These are phyloP conservation scores for Scheffersomyces cryptocercus DNA, from an alignment of 1,139 yeast species.

Conservation along the genomic window DNA sequence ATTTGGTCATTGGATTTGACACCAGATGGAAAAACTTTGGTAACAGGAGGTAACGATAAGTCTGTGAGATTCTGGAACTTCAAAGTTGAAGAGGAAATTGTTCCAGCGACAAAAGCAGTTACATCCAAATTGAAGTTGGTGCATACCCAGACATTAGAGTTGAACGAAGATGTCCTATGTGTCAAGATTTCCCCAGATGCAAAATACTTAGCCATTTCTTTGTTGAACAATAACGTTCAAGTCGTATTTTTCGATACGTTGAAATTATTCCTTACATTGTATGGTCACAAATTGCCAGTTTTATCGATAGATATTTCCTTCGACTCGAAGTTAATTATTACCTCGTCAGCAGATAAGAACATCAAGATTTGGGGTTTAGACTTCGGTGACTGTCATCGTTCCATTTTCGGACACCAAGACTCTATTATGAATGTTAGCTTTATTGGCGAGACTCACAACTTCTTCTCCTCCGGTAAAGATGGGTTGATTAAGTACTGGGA, in stretches of 20 bases:
- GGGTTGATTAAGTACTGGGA: slow-evolving; percentile 94
- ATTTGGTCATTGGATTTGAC: slow-evolving; percentile 91
- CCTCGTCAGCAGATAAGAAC: slow-evolving; percentile 96
- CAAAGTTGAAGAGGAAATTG: slow-evolving; percentile 60
- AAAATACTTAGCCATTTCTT: slow-evolving; percentile 75
- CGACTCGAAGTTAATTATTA: slow-evolving; percentile 83
- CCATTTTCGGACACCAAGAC: slow-evolving; percentile 95
- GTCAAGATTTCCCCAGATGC: slow-evolving; percentile 84
- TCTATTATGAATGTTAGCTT: slow-evolving; percentile 87
- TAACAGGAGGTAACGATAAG: slow-evolving; percentile 95
- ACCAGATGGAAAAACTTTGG: slow-evolving; percentile 79
- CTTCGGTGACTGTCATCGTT: slow-evolving; percentile 97
- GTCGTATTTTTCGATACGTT: slow-evolving; percentile 84
- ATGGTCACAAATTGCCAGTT: slow-evolving; percentile 96
- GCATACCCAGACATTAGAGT: slow-evolving; percentile 79
- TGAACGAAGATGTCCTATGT: slow-evolving; percentile 80
- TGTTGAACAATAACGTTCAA: slow-evolving; percentile 90
- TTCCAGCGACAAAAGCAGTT: slow-evolving; percentile 66
- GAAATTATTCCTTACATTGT: slow-evolving; percentile 83
- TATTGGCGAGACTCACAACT: slow-evolving; percentile 81
- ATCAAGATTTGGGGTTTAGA: slow-evolving; percentile 98
- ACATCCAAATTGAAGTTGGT: slow-evolving; percentile 58
- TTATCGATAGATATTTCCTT: slow-evolving; percentile 83
- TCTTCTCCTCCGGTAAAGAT: slow-evolving; percentile 90
- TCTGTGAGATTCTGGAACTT: slow-evolving; percentile 88